Percentiles rank a stretch among this genome's conserved stretches.
These are phyloP conservation scores for Davidsoniella virescens DNA, from an alignment of 2,329 filamentous ascomycete species.

Conservation along the genomic window DNA sequence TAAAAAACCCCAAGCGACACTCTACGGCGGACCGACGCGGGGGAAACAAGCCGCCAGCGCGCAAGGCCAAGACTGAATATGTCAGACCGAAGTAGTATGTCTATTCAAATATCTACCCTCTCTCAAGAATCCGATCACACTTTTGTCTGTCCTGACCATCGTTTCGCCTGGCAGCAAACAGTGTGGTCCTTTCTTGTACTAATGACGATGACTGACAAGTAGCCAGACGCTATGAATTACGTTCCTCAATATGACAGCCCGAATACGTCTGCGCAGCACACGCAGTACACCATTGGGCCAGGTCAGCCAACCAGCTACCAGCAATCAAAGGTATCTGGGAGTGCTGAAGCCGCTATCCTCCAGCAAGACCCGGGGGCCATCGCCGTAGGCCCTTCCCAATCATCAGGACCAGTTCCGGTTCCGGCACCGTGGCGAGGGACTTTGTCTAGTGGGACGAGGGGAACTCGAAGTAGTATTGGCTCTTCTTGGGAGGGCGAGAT, in stretches of 20 bases:
- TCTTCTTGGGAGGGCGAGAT: slow-evolving; percentile 6
- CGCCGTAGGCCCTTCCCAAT: not conserved
- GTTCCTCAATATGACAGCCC: slow-evolving; percentile 1
- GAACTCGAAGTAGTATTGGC: slow-evolving; percentile 2
- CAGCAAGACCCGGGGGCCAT: slow-evolving; percentile 1
- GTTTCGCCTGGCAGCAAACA: too few species aligned
- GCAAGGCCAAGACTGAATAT: slow-evolving; percentile 1
- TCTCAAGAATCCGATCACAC: not conserved
- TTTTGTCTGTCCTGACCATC: not conserved
- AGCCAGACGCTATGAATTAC: slow-evolving; percentile 6
- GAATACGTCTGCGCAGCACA: too few species aligned
- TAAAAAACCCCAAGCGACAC: too few species aligned
- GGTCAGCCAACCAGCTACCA: not conserved
- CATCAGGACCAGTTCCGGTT: too few species aligned
- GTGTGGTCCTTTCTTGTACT: not conserved
- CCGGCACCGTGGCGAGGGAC: not conserved
- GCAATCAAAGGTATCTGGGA: not conserved
- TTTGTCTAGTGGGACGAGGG: not conserved
- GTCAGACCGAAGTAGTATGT: slow-evolving; percentile 5
- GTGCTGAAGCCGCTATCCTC: not conserved
- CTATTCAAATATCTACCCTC: not conserved
- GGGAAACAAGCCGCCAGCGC: not conserved
- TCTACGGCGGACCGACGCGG: not conserved
- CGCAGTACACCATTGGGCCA: too few species aligned
- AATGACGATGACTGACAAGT: too few species aligned